A percentile compares a stretch with the other conserved stretches of the same genome.
phyloP scores from a whole-genome alignment of 2,329 filamentous ascomycete species.

The Paracoccidioides brasiliensis region DNA sequence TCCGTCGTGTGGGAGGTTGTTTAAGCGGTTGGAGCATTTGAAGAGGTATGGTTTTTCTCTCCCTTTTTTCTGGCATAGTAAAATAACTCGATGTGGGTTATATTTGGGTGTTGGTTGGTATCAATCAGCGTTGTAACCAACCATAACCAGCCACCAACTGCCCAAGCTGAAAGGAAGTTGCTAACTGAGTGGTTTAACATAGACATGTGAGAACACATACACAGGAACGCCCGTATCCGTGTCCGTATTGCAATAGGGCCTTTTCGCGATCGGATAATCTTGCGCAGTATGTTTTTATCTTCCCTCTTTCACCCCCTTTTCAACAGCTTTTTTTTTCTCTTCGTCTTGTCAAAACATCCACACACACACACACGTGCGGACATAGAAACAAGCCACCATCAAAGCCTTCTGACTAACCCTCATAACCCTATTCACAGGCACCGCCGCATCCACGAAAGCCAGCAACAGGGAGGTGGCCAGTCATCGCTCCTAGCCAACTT shows the following conservation, averaged over 20 bases:
- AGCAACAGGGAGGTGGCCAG: conserved; percentile 39
- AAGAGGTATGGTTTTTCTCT: conserved; percentile 58
- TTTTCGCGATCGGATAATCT: conserved; percentile 98
- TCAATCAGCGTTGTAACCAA: conserved; percentile 30
- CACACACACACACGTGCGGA: no score
- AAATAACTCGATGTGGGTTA: conserved; percentile 17
- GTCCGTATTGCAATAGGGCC: conserved; percentile 94
- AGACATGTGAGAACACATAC: conserved; percentile 99
- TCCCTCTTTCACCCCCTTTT: neutral
- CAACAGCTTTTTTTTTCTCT: no score
- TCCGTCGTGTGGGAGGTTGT: conserved; percentile 87
- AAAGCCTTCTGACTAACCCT: neutral
- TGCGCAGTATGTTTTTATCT: conserved; percentile 61
- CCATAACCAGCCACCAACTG: no score
- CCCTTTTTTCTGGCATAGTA: conserved; percentile 1
- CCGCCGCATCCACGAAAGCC: conserved; percentile 67
- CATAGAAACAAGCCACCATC: neutral
- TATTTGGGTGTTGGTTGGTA: conserved; percentile 22
- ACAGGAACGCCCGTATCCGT: conserved; percentile 96
- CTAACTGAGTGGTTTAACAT: conserved; percentile 38
- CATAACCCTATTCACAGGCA: conserved; percentile 38
- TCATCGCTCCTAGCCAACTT: conserved; percentile 1
- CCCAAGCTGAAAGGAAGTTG: conserved; percentile 8
- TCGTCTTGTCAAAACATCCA: no score
- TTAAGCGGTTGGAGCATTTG: conserved; percentile 98